These are phyloP conservation scores for Myxozyma neglecta DNA, from an alignment of 805 yeast species.

Conservation along the genomic window DNA sequence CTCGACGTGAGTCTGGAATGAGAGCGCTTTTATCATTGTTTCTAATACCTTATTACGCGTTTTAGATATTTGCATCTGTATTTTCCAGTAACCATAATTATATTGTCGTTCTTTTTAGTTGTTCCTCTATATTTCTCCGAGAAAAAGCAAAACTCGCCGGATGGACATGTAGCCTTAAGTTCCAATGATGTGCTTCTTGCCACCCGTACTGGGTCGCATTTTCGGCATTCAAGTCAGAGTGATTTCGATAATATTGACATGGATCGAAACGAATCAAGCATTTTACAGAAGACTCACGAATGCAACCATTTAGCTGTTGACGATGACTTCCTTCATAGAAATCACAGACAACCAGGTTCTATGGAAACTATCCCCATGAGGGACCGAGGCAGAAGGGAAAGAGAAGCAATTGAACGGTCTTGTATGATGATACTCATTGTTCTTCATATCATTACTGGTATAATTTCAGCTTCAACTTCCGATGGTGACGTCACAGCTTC, in stretches of 20 bases:
- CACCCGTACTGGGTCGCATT: not conserved
- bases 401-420: slow-evolving; percentile 1
- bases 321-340: slow-evolving; percentile 6
- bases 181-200: slow-evolving; percentile 7
- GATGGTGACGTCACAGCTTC: not conserved
- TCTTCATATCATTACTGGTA: not conserved
- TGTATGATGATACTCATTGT: not conserved
- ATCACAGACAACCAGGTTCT: not conserved
- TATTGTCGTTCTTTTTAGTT: not conserved
- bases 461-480: not conserved
- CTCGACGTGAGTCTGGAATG: not conserved
- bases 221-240: not conserved
- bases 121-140: not conserved
- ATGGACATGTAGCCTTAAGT: not conserved
- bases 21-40: not conserved
- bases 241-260: not conserved
- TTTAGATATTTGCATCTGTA: slow-evolving; percentile 5
- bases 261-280: slow-evolving; percentile 52
- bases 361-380: slow-evolving; percentile 1
- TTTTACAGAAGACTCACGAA: slow-evolving; percentile 37
- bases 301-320: slow-evolving; percentile 3
- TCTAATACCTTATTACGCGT: not conserved
- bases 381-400: slow-evolving; percentile 1
- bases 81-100: not conserved
- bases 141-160: not conserved